Percentiles rank a stretch among this genome's conserved stretches.
phyloP scores from a whole-genome alignment of 2,329 filamentous ascomycete species.

The Exophiala spinifera region DNA sequence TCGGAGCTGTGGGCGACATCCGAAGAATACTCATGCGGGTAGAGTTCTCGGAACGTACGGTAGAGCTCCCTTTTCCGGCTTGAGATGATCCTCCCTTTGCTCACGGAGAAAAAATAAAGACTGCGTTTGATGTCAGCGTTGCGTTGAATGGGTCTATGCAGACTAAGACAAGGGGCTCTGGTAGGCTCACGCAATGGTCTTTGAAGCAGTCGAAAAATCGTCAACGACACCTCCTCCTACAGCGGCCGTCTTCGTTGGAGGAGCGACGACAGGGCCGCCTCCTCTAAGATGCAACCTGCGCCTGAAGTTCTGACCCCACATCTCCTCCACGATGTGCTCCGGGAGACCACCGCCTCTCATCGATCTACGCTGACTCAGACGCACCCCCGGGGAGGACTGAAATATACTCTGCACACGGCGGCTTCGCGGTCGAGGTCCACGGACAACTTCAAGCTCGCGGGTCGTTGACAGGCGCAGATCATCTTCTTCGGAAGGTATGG shows the following conservation, averaged over 20 bases:
- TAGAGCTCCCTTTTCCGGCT: background rate
- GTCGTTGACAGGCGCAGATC: background rate
- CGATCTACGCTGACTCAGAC: background rate
- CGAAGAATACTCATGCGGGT: background rate
- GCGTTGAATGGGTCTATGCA: background rate
- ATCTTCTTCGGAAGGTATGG: background rate
- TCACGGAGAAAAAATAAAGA: background rate
- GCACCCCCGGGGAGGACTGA: background rate
- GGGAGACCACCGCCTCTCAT: background rate
- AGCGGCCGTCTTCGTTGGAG: background rate
- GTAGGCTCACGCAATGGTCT: background rate
- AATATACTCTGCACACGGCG: too few species aligned
- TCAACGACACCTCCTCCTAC: background rate
- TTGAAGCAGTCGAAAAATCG: background rate
- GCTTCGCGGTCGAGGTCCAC: too few species aligned
- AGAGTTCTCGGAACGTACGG: background rate
- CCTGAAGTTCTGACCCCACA: background rate
- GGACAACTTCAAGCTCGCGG: too few species aligned
- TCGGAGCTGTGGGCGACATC: background rate
- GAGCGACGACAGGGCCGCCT: background rate
- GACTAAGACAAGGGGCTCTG: background rate
- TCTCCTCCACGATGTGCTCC: background rate
- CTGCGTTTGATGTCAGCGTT: background rate
- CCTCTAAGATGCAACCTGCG: background rate
- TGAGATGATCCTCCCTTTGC: background rate